These are phyloP conservation scores for Fusarium xylarioides DNA, from an alignment of 2,329 filamentous ascomycete species.

Conservation along the genomic window DNA sequence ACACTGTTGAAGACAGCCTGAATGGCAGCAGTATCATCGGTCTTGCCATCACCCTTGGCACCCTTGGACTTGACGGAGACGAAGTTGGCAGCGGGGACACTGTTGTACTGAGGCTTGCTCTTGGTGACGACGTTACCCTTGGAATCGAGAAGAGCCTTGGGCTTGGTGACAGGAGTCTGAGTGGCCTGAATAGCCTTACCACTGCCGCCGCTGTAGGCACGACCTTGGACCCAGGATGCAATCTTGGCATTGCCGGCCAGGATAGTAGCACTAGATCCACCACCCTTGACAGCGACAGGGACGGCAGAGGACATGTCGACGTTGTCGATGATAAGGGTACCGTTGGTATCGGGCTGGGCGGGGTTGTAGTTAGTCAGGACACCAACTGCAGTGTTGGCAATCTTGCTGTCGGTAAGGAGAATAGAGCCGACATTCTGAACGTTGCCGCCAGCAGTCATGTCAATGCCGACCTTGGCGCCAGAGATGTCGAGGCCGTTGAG, in stretches of 20 bases:
- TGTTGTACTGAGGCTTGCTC: constrained; percentile 88
- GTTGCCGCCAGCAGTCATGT: constrained; percentile 75
- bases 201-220: constrained; percentile 66
- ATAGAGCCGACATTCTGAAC: constrained; percentile 81
- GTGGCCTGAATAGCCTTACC: constrained; percentile 68
- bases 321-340: constrained; percentile 87
- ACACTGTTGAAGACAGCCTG: constrained; percentile 79
- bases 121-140: constrained; percentile 80
- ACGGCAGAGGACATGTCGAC: constrained; percentile 80
- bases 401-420: constrained; percentile 80
- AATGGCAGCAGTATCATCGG: constrained; percentile 87
- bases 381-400: constrained; percentile 78
- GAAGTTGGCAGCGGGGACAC: constrained; percentile 73
- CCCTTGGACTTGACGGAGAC: constrained; percentile 84
- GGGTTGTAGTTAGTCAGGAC: constrained; percentile 78
- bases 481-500: constrained; percentile 81
- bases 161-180: constrained; percentile 67
- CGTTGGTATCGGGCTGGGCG: constrained; percentile 72
- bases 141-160: constrained; percentile 69
- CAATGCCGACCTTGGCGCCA: constrained; percentile 77
- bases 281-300: constrained; percentile 70
- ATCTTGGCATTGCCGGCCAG: constrained; percentile 76
- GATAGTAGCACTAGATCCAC: constrained; percentile 65
- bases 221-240: constrained; percentile 80
- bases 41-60: constrained; percentile 85